Percentiles rank a stretch among this genome's conserved stretches.
These are phyloP conservation scores for Ophiognomonia clavigignenti-juglandacearum DNA, from an alignment of 2,329 filamentous ascomycete genomes.

Conservation along the genomic window DNA sequence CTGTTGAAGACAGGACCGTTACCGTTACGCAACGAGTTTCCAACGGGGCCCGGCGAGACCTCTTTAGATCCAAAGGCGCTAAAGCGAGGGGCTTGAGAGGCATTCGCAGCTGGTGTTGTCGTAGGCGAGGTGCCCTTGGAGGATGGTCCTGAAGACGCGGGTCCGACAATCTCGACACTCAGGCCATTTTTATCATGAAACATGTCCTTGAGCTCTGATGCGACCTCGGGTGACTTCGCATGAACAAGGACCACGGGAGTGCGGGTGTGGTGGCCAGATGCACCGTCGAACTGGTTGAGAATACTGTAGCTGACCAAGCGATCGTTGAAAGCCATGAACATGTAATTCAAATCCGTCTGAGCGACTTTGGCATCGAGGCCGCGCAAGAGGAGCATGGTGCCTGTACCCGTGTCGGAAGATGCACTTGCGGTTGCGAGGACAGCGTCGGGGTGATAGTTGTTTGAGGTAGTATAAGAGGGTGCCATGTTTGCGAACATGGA, in stretches of 20 bases:
- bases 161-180: constrained; percentile 52
- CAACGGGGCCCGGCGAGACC: constrained; percentile 58
- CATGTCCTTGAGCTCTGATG: constrained; percentile 52
- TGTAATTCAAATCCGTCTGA: constrained; percentile 48
- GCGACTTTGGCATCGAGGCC: constrained; percentile 29
- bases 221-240: constrained; percentile 45
- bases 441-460: constrained; percentile 29
- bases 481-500: constrained; percentile 22
- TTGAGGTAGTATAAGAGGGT: constrained; percentile 28
- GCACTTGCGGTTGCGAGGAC: constrained; percentile 22
- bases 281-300: constrained; percentile 34
- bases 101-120: constrained; percentile 35
- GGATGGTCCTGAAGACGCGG: constrained; percentile 22
- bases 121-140: constrained; percentile 18
- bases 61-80: constrained; percentile 61
- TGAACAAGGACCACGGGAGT: constrained; percentile 50
- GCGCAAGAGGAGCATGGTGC: neutral
- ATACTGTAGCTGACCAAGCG: constrained; percentile 48
- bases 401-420: neutral
- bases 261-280: constrained; percentile 44
- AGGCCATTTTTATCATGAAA: constrained; percentile 53
- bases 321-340: constrained; percentile 52
- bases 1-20: constrained; percentile 50
- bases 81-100: constrained; percentile 54
- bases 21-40: constrained; percentile 44